These are phyloP conservation scores for Cutaneotrichosporon sp. DNA, from an alignment of 1,284 basidiomycete species.

Conservation along the genomic window DNA sequence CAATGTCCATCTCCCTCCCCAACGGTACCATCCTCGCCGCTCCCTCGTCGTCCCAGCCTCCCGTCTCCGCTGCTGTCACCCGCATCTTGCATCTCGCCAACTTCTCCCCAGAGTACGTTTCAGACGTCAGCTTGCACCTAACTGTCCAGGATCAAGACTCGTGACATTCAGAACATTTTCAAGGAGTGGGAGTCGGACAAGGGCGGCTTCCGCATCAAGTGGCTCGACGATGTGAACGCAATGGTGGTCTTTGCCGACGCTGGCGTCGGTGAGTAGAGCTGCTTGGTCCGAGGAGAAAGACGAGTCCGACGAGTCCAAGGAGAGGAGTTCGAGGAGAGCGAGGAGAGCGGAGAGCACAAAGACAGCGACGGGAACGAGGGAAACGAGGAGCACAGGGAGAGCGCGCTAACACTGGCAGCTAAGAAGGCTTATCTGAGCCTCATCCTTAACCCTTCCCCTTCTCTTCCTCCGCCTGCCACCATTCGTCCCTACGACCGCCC, in stretches of 20 bases:
- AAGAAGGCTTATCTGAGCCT: slow-evolving; percentile 93
- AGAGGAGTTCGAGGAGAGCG: no score
- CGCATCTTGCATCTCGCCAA: slow-evolving; percentile 89
- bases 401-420: slow-evolving; percentile 57
- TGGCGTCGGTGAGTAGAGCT: slow-evolving; percentile 52
- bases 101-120: slow-evolving; percentile 72
- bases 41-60: slow-evolving; percentile 37
- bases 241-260: slow-evolving; percentile 84
- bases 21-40: slow-evolving; percentile 49
- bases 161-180: slow-evolving; percentile 91
- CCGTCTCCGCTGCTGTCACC: slow-evolving; percentile 88
- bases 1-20: slow-evolving; percentile 53
- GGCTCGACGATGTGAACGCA: slow-evolving; percentile 95
- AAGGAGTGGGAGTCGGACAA: slow-evolving; percentile 80
- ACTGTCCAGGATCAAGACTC: slow-evolving; percentile 75
- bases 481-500: slow-evolving; percentile 92
- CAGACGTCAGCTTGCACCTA: background rate
- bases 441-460: slow-evolving; percentile 75
- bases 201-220: slow-evolving; percentile 98
- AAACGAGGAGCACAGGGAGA: no score
- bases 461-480: slow-evolving; percentile 64
- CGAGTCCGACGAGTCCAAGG: no score
- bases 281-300: no score
- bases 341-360: no score
- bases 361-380: no score